A percentile compares a stretch with the other conserved stretches of the same genome.
phyloP scores from a whole-genome alignment of 208 protist genomes.

The Porcisia hertigi region DNA sequence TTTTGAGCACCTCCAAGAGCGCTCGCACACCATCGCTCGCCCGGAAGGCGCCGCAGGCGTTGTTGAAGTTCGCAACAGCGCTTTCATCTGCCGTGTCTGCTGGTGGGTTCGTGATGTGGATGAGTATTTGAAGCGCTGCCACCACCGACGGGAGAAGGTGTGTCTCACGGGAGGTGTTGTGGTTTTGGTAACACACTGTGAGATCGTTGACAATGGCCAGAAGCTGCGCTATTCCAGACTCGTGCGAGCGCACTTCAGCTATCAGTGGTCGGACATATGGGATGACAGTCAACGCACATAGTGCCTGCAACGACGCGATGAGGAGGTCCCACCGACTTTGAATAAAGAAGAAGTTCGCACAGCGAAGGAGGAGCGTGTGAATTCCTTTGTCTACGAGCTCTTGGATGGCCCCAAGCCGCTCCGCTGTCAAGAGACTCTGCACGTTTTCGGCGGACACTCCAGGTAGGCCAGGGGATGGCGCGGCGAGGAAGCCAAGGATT shows the following conservation, averaged over 20 bases:
- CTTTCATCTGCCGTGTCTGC: slow-evolving; percentile 65
- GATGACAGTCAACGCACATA: slow-evolving; percentile 75
- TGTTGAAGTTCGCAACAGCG: slow-evolving; percentile 68
- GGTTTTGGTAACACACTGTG: slow-evolving; percentile 53
- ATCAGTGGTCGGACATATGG: slow-evolving; percentile 76
- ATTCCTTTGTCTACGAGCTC: slow-evolving; percentile 67
- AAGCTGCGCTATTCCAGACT: slow-evolving; percentile 79
- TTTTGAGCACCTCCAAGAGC: slow-evolving; percentile 74
- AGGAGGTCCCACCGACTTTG: slow-evolving; percentile 84
- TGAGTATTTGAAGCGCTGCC: slow-evolving; percentile 74
- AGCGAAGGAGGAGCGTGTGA: slow-evolving; percentile 67
- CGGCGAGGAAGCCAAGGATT: slow-evolving; percentile 64
- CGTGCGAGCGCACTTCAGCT: slow-evolving; percentile 55
- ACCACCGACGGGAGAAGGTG: slow-evolving; percentile 73
- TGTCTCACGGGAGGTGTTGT: slow-evolving; percentile 64
- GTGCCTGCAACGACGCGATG: slow-evolving; percentile 60
- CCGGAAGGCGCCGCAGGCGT: slow-evolving; percentile 67
- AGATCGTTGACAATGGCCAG: slow-evolving; percentile 80
- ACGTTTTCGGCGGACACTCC: slow-evolving; percentile 79
- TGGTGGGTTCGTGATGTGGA: slow-evolving; percentile 70
- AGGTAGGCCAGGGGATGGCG: slow-evolving; percentile 50
- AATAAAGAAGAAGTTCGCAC: slow-evolving; percentile 77
- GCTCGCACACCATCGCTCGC: slow-evolving; percentile 75
- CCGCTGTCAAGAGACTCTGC: slow-evolving; percentile 69
- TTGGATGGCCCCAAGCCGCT: slow-evolving; percentile 58